Conservation (phyloP, 768 basidiomycete genomes). For the Suillus hirtellus region DNA sequence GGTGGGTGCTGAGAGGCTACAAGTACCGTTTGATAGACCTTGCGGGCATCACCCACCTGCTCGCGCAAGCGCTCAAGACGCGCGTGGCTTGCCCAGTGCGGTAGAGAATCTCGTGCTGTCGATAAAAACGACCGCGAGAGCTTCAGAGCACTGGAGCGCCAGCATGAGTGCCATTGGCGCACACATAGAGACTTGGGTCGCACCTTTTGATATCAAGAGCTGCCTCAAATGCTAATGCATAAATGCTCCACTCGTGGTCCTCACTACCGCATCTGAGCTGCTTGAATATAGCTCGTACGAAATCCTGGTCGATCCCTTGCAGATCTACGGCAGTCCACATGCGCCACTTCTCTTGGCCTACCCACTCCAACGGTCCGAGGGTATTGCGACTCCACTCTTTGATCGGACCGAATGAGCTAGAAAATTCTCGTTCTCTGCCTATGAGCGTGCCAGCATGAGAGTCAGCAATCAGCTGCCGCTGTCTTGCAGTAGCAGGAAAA, state of each 20-base stretch:
- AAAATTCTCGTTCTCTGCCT: constrained; percentile 64
- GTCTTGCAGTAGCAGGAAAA: constrained; percentile 45
- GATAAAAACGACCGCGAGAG: constrained; percentile 67
- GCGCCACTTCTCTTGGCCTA: constrained; percentile 33
- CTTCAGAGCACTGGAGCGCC: constrained; percentile 57
- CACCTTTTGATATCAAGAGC: constrained; percentile 59
- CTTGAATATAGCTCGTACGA: constrained; percentile 59
- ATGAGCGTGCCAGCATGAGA: constrained; percentile 65
- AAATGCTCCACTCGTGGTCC: constrained; percentile 64
- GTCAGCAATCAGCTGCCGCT: constrained; percentile 46
- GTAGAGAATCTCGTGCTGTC: constrained; percentile 51
- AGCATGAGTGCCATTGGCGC: constrained; percentile 14
- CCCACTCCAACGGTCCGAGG: constrained; percentile 54
- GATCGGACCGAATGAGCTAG: constrained; percentile 64
- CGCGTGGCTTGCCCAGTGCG: constrained; percentile 77
- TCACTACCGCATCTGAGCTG: constrained; percentile 50
- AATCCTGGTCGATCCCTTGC: constrained; percentile 45
- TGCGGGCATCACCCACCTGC: constrained; percentile 67
- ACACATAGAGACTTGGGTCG: constrained; percentile 15
- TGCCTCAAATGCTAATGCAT: constrained; percentile 69
- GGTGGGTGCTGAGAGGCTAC: constrained; percentile 42
- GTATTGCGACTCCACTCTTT: constrained; percentile 62
- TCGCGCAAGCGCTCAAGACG: constrained; percentile 69
- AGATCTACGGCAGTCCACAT: constrained; percentile 55
- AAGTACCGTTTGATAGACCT: constrained; percentile 72